A percentile compares a stretch with the other conserved stretches of the same genome.
Conservation (phyloP, 2,329 filamentous ascomycete genomes). For the Trichophyton simii region DNA sequence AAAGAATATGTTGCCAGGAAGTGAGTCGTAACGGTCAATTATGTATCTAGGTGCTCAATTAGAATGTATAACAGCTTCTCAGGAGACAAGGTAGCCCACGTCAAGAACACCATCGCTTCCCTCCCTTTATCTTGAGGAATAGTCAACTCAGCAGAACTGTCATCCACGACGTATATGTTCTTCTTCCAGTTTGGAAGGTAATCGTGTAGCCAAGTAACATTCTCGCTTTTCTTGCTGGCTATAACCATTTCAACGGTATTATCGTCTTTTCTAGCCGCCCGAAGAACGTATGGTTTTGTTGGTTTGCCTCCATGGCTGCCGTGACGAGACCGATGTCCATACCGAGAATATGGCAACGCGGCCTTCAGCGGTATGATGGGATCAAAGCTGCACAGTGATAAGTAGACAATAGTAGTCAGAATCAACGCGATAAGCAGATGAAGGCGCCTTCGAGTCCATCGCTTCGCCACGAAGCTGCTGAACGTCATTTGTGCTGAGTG, state of each 20-base stretch:
- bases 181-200: conserved; percentile 37
- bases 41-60: conserved; percentile 35
- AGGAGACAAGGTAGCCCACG: conserved; percentile 15
- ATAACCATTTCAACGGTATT: conserved; percentile 56
- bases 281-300: not conserved
- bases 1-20: conserved; percentile 48
- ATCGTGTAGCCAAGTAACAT: conserved; percentile 30
- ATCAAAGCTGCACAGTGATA: not conserved
- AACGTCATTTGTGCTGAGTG: not conserved
- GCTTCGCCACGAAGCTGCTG: not conserved
- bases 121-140: conserved; percentile 48
- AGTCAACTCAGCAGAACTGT: conserved; percentile 39
- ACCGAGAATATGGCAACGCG: not conserved
- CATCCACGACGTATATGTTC: conserved; percentile 45
- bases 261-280: conserved; percentile 39
- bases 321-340: not conserved
- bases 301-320: not conserved
- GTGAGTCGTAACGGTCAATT: conserved; percentile 48
- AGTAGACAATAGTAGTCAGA: not conserved
- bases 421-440: not conserved
- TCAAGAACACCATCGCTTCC: conserved; percentile 51
- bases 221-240: conserved; percentile 28
- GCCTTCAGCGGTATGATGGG: not conserved
- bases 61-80: not conserved
- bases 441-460: not conserved